Evolutionary conservation across 1,284 basidiomycete genomes (phyloP), one percentile per base, ranked within the genome.

Genomic region (Sporisorium scitamineum): DNA sequence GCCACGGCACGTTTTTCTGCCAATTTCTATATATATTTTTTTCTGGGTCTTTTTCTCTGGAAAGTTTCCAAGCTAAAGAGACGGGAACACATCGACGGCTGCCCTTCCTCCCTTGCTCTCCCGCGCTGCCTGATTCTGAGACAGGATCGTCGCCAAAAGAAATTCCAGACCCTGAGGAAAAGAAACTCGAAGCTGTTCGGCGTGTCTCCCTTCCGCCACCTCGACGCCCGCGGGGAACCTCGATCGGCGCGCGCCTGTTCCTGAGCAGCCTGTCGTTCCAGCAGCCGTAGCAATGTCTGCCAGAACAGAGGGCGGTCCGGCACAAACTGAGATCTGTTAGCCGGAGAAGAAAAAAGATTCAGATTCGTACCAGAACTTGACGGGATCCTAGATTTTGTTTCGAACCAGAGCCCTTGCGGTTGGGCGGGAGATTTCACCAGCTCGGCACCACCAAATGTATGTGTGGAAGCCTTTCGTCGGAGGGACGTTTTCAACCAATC

Each of bases 131-230:
- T 47, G 44, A 27, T 10, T 24, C 39, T 24, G 54, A 56, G 54
- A 56, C 54, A 56, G 27, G 42, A 34, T 44, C 42, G 31, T 20
- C 54, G 32, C 10, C 32, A 5, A n/a, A 42, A 56, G n/a, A 56
- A 32, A 29, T 56, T 56, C 54, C 42, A 56, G 54, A 56, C 42
- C 54, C 54, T 26, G 34, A 47, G 3, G 6, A n/a, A n/a, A 34
- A 8, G 32, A 14, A 16, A n/a, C 52, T 18, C 5, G 18, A 14
- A 22, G 3, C 32, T 13, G 6, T 18, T 31, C n/a, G 13, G 44
- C 44, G 7, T 5, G 9, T 16, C 18, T 18, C 14, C 5, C 27
- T 9, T 9, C 34, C 11, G 6, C 48, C 9, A 20, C 27, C 20
- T 52, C 32, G 20, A 52, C 5, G 18, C 29, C 32, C n/a, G 20